Evolutionary conservation across 805 yeast genomes (phyloP).

Genomic region (Ogataea corticis): DNA sequence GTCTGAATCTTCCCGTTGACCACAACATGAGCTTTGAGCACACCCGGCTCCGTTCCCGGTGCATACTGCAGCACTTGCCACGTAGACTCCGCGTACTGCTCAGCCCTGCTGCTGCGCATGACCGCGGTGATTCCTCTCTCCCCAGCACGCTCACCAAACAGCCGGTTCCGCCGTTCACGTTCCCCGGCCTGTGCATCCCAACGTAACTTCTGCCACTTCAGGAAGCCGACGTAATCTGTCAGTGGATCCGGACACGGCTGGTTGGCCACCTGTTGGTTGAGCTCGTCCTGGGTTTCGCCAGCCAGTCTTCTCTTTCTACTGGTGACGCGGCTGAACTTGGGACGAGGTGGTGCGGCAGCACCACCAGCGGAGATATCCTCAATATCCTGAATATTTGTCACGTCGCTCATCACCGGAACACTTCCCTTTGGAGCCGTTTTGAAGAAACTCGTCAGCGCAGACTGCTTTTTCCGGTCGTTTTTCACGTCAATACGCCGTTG

Average conservation of each 20-base stretch:
- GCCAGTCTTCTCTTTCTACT: slow-evolving; percentile 45
- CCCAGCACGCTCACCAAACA: slow-evolving; percentile 62
- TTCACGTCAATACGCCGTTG: slow-evolving; percentile 57
- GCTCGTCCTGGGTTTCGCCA: slow-evolving; percentile 42
- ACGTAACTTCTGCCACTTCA: slow-evolving; percentile 77
- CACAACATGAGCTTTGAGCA: slow-evolving; percentile 66
- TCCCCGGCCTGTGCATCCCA: slow-evolving; percentile 82
- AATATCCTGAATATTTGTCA: slow-evolving; percentile 56
- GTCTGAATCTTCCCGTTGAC: slow-evolving; percentile 74
- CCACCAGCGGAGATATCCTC: slow-evolving; percentile 51
- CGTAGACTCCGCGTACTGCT: slow-evolving; percentile 66
- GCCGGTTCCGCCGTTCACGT: slow-evolving; percentile 65
- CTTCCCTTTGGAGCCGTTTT: slow-evolving; percentile 39
- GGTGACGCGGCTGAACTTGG: slow-evolving; percentile 47
- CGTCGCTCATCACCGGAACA: slow-evolving; percentile 36
- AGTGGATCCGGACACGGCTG: slow-evolving; percentile 65
- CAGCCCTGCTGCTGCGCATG: slow-evolving; percentile 75
- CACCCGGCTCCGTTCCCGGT: slow-evolving; percentile 61
- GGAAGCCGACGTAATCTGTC: slow-evolving; percentile 66
- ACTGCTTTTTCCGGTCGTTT: slow-evolving; percentile 73
- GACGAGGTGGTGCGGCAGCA: slow-evolving; percentile 9
- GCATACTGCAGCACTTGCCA: slow-evolving; percentile 87
- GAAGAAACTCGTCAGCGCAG: slow-evolving; percentile 61
- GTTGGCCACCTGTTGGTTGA: slow-evolving; percentile 45
- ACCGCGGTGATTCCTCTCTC: slow-evolving; percentile 54